These are phyloP conservation scores for Entomortierella chlamydospora DNA, from an alignment of 192 early-diverging fungal genomes.

Conservation along the genomic window DNA sequence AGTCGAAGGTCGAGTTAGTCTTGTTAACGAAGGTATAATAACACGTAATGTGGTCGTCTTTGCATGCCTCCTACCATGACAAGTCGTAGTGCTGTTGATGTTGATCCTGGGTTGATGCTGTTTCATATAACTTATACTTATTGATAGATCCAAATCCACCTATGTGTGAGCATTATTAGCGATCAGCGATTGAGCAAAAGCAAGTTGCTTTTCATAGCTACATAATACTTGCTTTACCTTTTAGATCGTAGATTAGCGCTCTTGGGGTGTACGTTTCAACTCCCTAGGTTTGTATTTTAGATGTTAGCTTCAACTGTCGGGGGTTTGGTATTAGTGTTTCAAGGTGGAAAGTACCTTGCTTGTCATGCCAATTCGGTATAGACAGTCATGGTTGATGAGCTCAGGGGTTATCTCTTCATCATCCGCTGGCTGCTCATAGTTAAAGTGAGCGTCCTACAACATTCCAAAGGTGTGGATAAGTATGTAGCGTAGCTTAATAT, in stretches of 20 bases:
- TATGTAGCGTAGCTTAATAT: too few species aligned
- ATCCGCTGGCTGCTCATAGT: conserved; percentile 46
- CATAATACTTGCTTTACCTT: conserved; percentile 56
- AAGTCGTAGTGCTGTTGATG: conserved; percentile 55
- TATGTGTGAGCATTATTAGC: neutral
- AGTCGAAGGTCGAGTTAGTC: neutral
- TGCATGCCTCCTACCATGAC: conserved; percentile 20
- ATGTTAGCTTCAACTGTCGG: neutral
- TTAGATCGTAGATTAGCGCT: conserved; percentile 83
- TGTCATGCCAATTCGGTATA: conserved; percentile 66
- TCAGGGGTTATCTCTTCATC: conserved; percentile 53
- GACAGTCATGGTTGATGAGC: conserved; percentile 65
- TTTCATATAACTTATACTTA: conserved; percentile 52
- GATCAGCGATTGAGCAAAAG: neutral
- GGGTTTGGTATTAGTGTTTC: too few species aligned
- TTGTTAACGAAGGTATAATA: neutral
- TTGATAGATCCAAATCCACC: conserved; percentile 60
- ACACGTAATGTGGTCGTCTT: neutral
- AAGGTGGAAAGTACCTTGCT: conserved; percentile 38
- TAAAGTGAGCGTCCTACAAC: conserved; percentile 63
- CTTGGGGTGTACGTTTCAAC: conserved; percentile 81
- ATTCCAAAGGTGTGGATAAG: neutral
- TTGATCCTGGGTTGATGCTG: conserved; percentile 55
- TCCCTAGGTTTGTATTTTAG: conserved; percentile 56
- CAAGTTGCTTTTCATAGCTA: neutral